Conservation (phyloP, 768 basidiomycete species). For the Mycena epipterygia region DNA sequence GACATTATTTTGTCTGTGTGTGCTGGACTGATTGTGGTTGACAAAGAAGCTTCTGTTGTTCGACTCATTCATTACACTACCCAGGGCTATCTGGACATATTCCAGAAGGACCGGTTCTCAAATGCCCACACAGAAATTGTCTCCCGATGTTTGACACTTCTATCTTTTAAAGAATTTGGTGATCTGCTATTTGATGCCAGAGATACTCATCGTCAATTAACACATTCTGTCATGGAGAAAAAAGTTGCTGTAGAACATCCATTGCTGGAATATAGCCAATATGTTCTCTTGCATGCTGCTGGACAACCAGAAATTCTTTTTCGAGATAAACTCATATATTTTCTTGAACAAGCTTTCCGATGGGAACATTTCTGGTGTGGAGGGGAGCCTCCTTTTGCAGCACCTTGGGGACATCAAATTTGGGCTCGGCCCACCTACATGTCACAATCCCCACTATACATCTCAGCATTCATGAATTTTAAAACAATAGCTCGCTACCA, state of each 20-base stretch:
- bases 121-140: background rate
- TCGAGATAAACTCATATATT: background rate
- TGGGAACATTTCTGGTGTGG: background rate
- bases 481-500: no score
- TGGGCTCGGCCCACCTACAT: no score
- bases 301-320: background rate
- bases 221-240: no score
- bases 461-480: no score
- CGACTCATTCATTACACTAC: slow-evolving; percentile 14
- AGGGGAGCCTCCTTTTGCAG: no score
- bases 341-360: background rate
- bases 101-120: background rate
- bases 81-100: background rate
- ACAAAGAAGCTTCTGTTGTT: slow-evolving; percentile 2
- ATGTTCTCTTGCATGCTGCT: background rate
- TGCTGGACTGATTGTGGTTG: slow-evolving; percentile 6
- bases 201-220: no score
- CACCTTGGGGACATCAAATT: no score
- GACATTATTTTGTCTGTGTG: background rate
- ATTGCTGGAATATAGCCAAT: background rate
- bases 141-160: background rate
- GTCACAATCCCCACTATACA: no score
- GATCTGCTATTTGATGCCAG: no score
- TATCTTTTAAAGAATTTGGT: background rate
- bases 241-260: background rate